Percentiles rank a stretch among this genome's conserved stretches.
phyloP scores from a whole-genome alignment of 2,329 filamentous ascomycete genomes.

The Verticillium isaacii region DNA sequence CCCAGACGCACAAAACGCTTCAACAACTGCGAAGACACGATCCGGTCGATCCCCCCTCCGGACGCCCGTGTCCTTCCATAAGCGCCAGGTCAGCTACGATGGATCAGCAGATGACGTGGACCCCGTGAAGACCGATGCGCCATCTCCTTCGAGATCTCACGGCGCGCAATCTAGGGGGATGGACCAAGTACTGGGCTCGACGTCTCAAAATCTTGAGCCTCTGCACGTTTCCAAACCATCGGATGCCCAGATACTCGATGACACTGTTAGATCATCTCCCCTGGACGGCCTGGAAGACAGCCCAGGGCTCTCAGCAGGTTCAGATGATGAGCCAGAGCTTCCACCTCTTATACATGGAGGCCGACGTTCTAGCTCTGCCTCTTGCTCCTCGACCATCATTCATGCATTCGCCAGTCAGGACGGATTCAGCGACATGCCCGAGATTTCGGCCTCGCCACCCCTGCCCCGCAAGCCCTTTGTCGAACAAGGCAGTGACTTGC shows the following conservation, averaged over 20 bases:
- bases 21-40: neutral
- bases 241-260: constrained; percentile 1
- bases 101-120: constrained; percentile 2
- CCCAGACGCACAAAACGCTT: neutral
- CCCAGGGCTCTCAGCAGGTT: neutral
- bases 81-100: neutral
- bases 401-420: constrained; percentile 32
- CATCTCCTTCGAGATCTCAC: neutral
- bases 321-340: constrained; percentile 26
- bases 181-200: neutral
- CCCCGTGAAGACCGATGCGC: constrained; percentile 1
- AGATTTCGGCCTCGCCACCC: constrained; percentile 40
- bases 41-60: neutral
- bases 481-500: neutral
- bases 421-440: constrained; percentile 36
- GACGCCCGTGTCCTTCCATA: neutral
- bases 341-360: constrained; percentile 26
- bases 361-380: constrained; percentile 25
- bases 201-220: constrained; percentile 1
- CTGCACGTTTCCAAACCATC: neutral
- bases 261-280: neutral
- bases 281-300: constrained; percentile 1
- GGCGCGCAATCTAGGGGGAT: neutral
- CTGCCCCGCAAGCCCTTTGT: constrained; percentile 22
- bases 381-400: constrained; percentile 32